Base-by-base conservation (phyloP, 176 grass and related monocot species). In the Raddia guianensis region DNA sequence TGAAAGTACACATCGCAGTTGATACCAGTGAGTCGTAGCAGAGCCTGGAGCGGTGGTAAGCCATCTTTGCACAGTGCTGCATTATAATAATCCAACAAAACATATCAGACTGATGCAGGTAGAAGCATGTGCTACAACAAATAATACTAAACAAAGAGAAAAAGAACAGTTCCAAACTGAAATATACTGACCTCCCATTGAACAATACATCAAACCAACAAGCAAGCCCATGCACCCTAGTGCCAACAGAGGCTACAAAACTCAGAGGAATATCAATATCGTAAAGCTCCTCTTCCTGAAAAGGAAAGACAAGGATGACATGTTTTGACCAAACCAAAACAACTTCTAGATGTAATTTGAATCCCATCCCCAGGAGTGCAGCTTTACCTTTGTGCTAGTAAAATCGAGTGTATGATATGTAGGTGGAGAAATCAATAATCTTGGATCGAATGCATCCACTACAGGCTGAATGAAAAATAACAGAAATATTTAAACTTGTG, bases 141-240 rank as follows among this genome's bases (percentile, higher is more conserved):
- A 49, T 34, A 85, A 57, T 86, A 49, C 40, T 50, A 19, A 60
- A 69, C n/a, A 35, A 74, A 51, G 37, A 40, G 37, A 75, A 49
- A 79, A 70, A 43, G 7, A 77, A 58, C 3, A 42, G 5, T 42
- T 34, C 14, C 51, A 46, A 3, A 50, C 16, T 14, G 3, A 70
- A 35, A 74, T 76, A 85, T 66, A 49, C 74, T 43, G 50, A 96
- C 97, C 93, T 99, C 88, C 97, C 97, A 21, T 91, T 74, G 73
- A 99, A 99, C 79, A 99, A 91, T 33, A 99, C 97, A 84, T 99
- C 97, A 84, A 99, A 99, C 97, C 97, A 99, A 71, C 97, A 99
- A 80, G 97, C 97, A 61, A 99, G 72, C 64, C 97, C 97, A 77
- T 99, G 93, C 83, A 99, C 97, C 76, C 97, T 93, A 78, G 97